Base-by-base conservation (phyloP, 495 filamentous ascomycete species). In the Delitschia confertaspora region DNA sequence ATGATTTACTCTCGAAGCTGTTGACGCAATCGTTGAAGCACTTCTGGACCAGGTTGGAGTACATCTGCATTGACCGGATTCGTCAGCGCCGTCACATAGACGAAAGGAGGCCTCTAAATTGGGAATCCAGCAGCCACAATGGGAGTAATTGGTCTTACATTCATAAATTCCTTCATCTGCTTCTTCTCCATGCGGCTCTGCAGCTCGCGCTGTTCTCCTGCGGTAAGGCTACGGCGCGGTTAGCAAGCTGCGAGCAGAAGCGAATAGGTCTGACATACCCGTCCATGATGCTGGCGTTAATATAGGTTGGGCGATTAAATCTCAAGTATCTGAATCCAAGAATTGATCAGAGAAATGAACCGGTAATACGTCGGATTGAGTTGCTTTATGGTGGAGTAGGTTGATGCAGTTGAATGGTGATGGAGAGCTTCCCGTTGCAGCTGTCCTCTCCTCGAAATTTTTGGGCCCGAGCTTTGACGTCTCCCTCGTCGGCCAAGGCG, bases 81-180 rank as follows among this genome's bases (percentile, higher is more conserved):
- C 26, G 37, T 47, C 38, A 53, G 53, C 29, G 23, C 16, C n/a
- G 25, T 31, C 24, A 22, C 23, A 25, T 30, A 21, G 18, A 22
- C 6, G 26, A 3, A 11, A 10, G 17, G 9, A 17, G 22, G 27
- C n/a, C 9, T n/a, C n/a, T n/a, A 33, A 2, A 35, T 2, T n/a
- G 11, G 29, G 29, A n/a, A 16, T 38, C 38, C 9, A 13, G 17
- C 2, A 38, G n/a, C 18, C 18, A 21, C n/a, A 25, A 40, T 22
- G 35, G 38, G 41, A 35, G 31, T 30, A 25, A 46, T 27, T 32
- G 2, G 71, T 63, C 69, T 46, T 76, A 96, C 91, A 52, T 74
- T 83, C 83, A 95, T 93, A 62, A 98, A 95, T 51, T 95, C 89
- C 70, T 94, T 94, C 75, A 96, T 80, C 70, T 99, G 91, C 68